Evolutionary conservation across 306 rosid genomes (phyloP).

Genomic region (Quercus dentata): DNA sequence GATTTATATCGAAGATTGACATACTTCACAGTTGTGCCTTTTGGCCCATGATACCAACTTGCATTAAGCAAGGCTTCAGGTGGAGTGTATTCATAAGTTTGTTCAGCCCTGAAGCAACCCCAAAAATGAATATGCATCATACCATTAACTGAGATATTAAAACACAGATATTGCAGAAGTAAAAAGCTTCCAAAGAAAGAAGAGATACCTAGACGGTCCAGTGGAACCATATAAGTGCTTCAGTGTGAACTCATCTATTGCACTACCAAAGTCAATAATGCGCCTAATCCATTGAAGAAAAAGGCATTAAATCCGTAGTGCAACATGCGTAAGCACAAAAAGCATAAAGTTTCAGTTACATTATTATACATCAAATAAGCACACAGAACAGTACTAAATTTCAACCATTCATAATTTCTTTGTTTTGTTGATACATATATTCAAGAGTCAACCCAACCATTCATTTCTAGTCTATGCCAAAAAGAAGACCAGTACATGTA

Average conservation of each 20-base stretch:
- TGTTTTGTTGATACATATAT: constrained; percentile 20
- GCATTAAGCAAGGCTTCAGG: constrained; percentile 85
- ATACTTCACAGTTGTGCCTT: constrained; percentile 73
- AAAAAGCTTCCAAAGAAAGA: constrained; percentile 16
- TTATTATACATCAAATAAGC: no score
- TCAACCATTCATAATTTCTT: constrained; percentile 8
- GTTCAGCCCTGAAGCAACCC: no score
- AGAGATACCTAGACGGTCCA: constrained; percentile 84
- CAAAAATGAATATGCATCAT: constrained; percentile 27
- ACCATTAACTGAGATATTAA: constrained; percentile 3
- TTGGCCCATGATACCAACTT: constrained; percentile 73
- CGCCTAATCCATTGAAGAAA: constrained; percentile 37
- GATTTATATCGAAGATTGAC: constrained; percentile 25
- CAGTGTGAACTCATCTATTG: constrained; percentile 77
- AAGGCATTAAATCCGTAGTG: constrained; percentile 8
- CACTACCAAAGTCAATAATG: constrained; percentile 92
- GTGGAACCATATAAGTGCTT: constrained; percentile 79
- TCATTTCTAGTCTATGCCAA: no score
- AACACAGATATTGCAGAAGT: background rate
- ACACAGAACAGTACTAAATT: constrained; percentile 17
- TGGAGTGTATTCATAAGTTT: no score
- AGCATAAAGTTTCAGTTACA: background rate
- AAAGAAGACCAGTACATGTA: constrained; percentile 4
- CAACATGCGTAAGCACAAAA: constrained; percentile 7
- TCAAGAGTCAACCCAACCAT: constrained; percentile 11